phyloP scores from a whole-genome alignment of 495 filamentous ascomycete species.

The Xylaria telfairii region DNA sequence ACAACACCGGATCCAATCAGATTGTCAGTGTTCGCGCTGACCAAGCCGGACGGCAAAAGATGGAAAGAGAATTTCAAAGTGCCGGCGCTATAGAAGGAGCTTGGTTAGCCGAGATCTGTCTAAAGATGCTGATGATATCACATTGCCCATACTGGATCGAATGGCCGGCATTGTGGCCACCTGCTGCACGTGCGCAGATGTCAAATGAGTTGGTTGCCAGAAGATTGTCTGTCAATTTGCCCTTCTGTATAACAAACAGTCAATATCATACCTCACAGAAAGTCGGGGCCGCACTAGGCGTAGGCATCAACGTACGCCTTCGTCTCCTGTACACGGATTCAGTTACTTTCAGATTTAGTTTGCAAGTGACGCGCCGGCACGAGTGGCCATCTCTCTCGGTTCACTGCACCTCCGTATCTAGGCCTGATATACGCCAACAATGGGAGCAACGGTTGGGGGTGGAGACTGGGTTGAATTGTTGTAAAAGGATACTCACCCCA shows the following conservation, averaged over 20 bases:
- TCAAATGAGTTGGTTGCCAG: slow-evolving; percentile 28
- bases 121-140: slow-evolving; percentile 25
- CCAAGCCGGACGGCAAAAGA: slow-evolving; percentile 67
- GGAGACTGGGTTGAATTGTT: neutral
- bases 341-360: slow-evolving; percentile 19
- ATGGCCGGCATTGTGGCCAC: slow-evolving; percentile 68
- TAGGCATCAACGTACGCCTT: slow-evolving; percentile 27
- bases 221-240: slow-evolving; percentile 29
- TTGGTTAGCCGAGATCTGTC: slow-evolving; percentile 62
- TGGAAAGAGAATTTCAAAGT: slow-evolving; percentile 74
- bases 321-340: slow-evolving; percentile 23
- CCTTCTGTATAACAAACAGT: slow-evolving; percentile 26
- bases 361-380: neutral
- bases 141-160: slow-evolving; percentile 28
- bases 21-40: slow-evolving; percentile 78
- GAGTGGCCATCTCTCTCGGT: neutral
- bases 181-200: slow-evolving; percentile 64
- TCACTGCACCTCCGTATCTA: slow-evolving; percentile 1
- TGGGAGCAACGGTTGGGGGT: no score
- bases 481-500: slow-evolving; percentile 23
- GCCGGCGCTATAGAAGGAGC: slow-evolving; percentile 49
- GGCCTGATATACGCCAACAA: neutral
- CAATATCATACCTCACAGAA: slow-evolving; percentile 12
- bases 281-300: slow-evolving; percentile 3
- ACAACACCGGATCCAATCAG: slow-evolving; percentile 86